phyloP scores from a whole-genome alignment of 306 rosid species.

The Malus sylvestris region DNA sequence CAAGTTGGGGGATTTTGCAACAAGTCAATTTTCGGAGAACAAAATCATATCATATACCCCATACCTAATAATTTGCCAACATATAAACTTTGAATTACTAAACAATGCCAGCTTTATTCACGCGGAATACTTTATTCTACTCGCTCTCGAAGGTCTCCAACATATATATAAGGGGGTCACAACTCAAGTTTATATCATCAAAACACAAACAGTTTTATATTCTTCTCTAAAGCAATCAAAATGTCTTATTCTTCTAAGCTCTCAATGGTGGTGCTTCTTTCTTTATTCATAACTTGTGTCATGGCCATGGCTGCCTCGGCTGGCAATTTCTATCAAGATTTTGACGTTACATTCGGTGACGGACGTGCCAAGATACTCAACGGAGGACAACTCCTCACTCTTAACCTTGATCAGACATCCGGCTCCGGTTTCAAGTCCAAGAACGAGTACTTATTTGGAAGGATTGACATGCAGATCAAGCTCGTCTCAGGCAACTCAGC shows the following conservation, averaged over 20 bases:
- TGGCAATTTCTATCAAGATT: conserved; percentile 54
- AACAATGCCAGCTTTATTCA: not conserved
- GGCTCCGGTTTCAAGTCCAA: conserved; percentile 85
- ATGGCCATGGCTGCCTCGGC: conserved; percentile 23
- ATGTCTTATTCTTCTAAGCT: conserved; percentile 15
- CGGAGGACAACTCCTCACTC: conserved; percentile 62
- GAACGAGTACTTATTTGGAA: conserved; percentile 52
- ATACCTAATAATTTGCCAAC: not conserved
- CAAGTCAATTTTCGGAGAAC: not conserved
- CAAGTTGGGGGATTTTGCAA: not conserved
- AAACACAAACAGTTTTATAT: not conserved
- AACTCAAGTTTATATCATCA: not conserved
- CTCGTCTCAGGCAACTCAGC: conserved; percentile 85
- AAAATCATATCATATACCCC: not conserved
- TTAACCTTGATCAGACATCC: conserved; percentile 60
- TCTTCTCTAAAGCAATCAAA: not conserved
- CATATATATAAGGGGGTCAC: not conserved
- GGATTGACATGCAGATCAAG: conserved; percentile 76
- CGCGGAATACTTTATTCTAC: not conserved
- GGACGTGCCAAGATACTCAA: conserved; percentile 45
- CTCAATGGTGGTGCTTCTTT: not conserved
- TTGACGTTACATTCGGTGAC: conserved; percentile 63
- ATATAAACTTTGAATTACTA: not conserved
- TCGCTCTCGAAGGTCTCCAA: not conserved
- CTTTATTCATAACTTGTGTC: not conserved